Evolutionary conservation across 305 asterid species (phyloP), one percentile per base, ranked within the genome.

Genomic region (Fraxinus baroniana): DNA sequence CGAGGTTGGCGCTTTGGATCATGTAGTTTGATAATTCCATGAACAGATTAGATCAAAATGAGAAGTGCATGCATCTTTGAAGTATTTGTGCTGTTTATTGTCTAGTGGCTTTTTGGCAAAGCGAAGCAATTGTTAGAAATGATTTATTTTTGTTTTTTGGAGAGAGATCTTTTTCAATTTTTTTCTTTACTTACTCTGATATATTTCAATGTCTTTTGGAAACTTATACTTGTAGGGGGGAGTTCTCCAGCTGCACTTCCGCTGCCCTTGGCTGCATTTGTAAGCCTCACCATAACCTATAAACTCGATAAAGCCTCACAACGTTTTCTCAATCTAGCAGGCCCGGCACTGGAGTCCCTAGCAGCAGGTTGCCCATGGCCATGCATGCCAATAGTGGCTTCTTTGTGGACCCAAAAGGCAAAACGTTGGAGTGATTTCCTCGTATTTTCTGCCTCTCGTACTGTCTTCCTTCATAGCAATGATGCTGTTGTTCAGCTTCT

Each of bases 321-420:
- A 70, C 98, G 97, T 9, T 96, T 96, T 79, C 98, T 96, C 10
- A 92, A 94, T 89, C 91, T 96, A 60, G 99, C 99, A 0, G 99
- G 99, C 77, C 99, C 99, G 0, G 98, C 98, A 76, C 83, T 96
- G 82, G 99, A 96, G 89, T 89, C 94, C 83, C 99, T 96, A 30
- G 99, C 99, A 2, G 99, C 98, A 17, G 98, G 99, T 77, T 96
- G 98, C 86, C 99, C 98, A 2, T 96, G 99, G 98, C 99, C 99
- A 30, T 96, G 99, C 89, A 94, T 94, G 99, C 97, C 98, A 7
- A 92, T 94, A 72, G 99, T 96, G 77, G 98, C 98, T 68, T 94
- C 99, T 74, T 66, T 96, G 68, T 96, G 99, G 99, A 94, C 99
- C 80, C 99, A 96, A 85, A 96, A 96, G 86, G 99, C 95, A 0